These are phyloP conservation scores for Trametes sp. DNA, from an alignment of 1,284 basidiomycete genomes.

Conservation along the genomic window DNA sequence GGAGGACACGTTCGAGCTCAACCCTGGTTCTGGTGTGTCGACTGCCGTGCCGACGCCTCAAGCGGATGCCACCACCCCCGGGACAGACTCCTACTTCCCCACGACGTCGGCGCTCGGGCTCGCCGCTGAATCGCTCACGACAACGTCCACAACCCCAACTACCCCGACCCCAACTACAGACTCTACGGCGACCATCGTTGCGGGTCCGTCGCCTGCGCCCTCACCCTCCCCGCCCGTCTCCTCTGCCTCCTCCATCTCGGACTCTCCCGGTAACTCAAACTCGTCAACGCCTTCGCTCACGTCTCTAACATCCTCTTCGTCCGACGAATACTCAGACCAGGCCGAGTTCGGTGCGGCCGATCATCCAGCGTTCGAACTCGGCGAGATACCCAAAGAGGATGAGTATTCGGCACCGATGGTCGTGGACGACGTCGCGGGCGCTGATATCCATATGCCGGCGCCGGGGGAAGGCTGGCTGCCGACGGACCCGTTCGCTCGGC, in stretches of 20 bases:
- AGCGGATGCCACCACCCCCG: conserved; percentile 1
- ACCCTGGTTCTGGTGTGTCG: conserved; percentile 20
- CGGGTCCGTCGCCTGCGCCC: conserved; percentile 18
- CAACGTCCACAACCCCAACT: conserved; percentile 9
- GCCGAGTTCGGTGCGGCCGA: conserved; percentile 18
- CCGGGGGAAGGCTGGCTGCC: conserved; percentile 20
- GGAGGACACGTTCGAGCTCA: conserved; percentile 43
- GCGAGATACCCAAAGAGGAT: conserved; percentile 1
- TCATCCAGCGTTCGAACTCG: conserved; percentile 12
- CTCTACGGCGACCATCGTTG: conserved; percentile 7
- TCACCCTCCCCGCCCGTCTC: conserved; percentile 31
- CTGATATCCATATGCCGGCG: conserved; percentile 13
- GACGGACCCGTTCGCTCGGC: conserved; percentile 14
- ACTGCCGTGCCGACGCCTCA: conserved; percentile 34
- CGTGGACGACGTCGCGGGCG: conserved; percentile 19
- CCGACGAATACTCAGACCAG: conserved; percentile 23
- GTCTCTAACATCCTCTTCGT: conserved; percentile 35
- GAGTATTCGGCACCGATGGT: conserved; percentile 16
- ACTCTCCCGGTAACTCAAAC: conserved; percentile 27
- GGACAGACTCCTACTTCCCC: conserved; percentile 44
- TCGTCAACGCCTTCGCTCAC: conserved; percentile 34
- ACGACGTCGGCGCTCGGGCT: conserved; percentile 18
- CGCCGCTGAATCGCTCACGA: conserved; percentile 8
- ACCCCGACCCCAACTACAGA: conserved; percentile 17
- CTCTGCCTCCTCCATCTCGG: conserved; percentile 29